Evolutionary conservation across 2,329 filamentous ascomycete species (phyloP).

Genomic region (Fusarium denticulatum): DNA sequence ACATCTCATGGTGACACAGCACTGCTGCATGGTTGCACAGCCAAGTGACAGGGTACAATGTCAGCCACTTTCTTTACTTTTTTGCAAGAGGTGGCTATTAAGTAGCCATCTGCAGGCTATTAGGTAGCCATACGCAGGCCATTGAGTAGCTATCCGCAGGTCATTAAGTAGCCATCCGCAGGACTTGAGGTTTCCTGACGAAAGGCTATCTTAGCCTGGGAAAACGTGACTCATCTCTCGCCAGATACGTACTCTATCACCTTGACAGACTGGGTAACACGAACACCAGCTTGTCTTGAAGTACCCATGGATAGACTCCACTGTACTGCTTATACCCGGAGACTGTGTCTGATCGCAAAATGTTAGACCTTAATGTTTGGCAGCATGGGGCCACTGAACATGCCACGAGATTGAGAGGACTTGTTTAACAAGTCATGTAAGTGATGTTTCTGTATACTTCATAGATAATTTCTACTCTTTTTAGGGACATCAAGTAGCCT

Average conservation of each 20-base stretch:
- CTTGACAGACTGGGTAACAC: background rate
- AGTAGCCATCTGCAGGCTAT: no score
- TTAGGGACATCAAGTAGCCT: no score
- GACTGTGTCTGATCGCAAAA: background rate
- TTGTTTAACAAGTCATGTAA: background rate
- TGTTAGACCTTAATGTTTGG: background rate
- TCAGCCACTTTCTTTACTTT: background rate
- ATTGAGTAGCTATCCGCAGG: no score
- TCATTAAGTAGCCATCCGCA: no score
- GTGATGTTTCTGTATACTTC: background rate
- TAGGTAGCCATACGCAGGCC: no score
- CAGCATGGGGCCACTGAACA: no score
- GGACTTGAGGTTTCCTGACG: background rate
- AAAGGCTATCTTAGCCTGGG: rapidly evolving
- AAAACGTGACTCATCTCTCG: no score
- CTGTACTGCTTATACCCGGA: background rate
- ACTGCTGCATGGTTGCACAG: background rate
- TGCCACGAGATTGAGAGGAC: background rate
- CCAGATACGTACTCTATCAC: background rate
- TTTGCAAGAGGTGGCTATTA: background rate
- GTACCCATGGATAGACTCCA: background rate
- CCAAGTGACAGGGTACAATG: background rate
- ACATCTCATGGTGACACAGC: background rate
- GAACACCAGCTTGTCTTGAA: background rate
- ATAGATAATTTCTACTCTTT: no score